Evolutionary conservation across 2,329 filamentous ascomycete genomes (phyloP).

Genomic region (Didymosphaeria variabile): DNA sequence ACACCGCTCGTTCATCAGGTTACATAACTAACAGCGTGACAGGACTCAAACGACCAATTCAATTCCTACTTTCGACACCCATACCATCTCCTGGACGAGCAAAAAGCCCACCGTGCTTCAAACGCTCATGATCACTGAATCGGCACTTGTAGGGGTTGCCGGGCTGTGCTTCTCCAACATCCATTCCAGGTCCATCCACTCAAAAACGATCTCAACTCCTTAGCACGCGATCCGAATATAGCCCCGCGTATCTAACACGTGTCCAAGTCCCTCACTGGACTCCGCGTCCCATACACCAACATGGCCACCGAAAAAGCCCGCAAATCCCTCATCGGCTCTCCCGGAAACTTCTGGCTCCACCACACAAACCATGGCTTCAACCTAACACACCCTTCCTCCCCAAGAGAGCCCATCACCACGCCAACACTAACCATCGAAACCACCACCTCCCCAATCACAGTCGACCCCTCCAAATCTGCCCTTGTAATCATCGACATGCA

Average conservation of each 20-base stretch:
- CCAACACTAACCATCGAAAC: slow-evolving; percentile 33
- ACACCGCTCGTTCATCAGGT: background rate
- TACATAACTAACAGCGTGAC: background rate
- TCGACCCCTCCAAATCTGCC: slow-evolving; percentile 48
- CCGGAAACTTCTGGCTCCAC: slow-evolving; percentile 57
- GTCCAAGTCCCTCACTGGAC: background rate
- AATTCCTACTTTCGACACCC: too few relatives aligned
- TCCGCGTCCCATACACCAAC: background rate
- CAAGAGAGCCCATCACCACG: slow-evolving; percentile 30
- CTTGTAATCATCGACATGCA: slow-evolving; percentile 57
- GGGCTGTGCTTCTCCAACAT: too few relatives aligned
- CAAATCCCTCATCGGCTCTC: slow-evolving; percentile 53
- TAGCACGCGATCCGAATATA: background rate
- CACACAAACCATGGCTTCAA: slow-evolving; percentile 56
- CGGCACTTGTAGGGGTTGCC: too few relatives aligned
- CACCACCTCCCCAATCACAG: slow-evolving; percentile 38
- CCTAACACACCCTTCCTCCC: slow-evolving; percentile 53
- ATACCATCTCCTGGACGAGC: too few relatives aligned
- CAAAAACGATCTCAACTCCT: background rate
- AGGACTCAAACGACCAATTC: background rate
- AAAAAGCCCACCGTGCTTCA: too few relatives aligned
- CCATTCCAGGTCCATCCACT: background rate
- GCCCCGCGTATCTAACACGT: background rate
- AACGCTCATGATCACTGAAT: too few relatives aligned
- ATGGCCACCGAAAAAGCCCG: slow-evolving; percentile 15